Evolutionary conservation across 805 yeast genomes (phyloP), one percentile per base, ranked within the genome.

Genomic region (Candida coquimbonensis): DNA sequence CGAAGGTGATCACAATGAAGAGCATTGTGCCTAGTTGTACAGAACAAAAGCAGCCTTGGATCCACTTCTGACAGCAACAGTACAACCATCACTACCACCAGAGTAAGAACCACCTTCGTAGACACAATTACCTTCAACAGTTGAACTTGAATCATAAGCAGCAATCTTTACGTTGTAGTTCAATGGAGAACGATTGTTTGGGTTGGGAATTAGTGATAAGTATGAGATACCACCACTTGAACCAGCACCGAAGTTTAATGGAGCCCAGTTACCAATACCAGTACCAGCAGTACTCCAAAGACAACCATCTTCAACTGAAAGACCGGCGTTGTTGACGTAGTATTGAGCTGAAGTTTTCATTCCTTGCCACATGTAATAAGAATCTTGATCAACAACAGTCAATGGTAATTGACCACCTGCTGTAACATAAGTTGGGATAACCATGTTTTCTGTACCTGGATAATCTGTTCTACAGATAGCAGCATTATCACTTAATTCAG

Each of bases 381-480:
- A 59, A 55, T 72, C 83, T 64, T 81, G 78, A 67, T 89, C 77
- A 53, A 90, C 96, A 55, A 84, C 95, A 44, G 96, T 74, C 56
- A 89, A 72, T 49, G 84, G 83, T 61, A 74, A 67, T 36, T 73
- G 53, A 37, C 70, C 60, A 59, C 96, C 96, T 47, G 83, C 84
- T 34, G 66, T 66, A 43, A 90, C 84, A 53, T 78, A 70, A 49
- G 97, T 90, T 66, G 99, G 98, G 51, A 93, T 76, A 57, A 82
- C 91, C 98, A 91, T 93, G 79, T 89, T 89, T 76, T 91, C 99
- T 56, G 96, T 83, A 74, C 99, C 99, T 63, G 99, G 99, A 79
- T 91, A 91, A 69, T 91, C 99, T 53, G 99, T 91, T 75, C 97
- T 86, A 77, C 99, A 93, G 60, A 93, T 71, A 47, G 98, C 91